Evolutionary conservation across 164 flowering plant species (phyloP).

Genomic region (Kalanchoe fedtschenkoi): DNA sequence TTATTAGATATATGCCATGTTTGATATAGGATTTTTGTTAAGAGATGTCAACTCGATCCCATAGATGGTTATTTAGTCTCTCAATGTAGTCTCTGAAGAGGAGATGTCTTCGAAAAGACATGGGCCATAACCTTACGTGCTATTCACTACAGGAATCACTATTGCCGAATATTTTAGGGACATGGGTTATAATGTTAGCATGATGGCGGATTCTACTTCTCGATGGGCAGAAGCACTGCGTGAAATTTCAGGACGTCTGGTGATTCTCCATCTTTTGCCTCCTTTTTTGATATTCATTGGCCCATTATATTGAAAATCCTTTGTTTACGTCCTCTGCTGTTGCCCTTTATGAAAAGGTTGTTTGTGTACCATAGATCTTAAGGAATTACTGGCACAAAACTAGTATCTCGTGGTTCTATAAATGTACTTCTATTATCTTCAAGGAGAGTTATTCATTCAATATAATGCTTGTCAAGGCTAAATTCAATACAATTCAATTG

Average conservation of each 20-base stretch:
- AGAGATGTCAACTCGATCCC: background rate
- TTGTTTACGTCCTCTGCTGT: background rate
- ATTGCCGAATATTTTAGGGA: slow-evolving; percentile 86
- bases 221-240: slow-evolving; percentile 99
- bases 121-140: background rate
- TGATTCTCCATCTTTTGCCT: slow-evolving; percentile 16
- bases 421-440: too few relatives aligned
- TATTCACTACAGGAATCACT: slow-evolving; percentile 59
- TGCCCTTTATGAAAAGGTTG: background rate
- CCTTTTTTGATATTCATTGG: background rate
- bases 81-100: background rate
- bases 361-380: background rate
- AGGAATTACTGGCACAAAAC: too few relatives aligned
- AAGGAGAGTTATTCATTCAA: too few relatives aligned
- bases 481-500: too few relatives aligned
- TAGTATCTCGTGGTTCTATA: too few relatives aligned
- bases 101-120: too few relatives aligned
- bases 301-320: background rate
- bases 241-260: slow-evolving; percentile 98
- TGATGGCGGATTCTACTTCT: slow-evolving; percentile 99
- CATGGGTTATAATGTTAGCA: slow-evolving; percentile 90
- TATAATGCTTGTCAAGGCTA: too few relatives aligned
- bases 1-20: too few relatives aligned
- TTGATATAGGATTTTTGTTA: too few relatives aligned
- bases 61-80: background rate